These are phyloP conservation scores for Colletotrichum phormii DNA, from an alignment of 2,329 filamentous ascomycete genomes.

Conservation along the genomic window DNA sequence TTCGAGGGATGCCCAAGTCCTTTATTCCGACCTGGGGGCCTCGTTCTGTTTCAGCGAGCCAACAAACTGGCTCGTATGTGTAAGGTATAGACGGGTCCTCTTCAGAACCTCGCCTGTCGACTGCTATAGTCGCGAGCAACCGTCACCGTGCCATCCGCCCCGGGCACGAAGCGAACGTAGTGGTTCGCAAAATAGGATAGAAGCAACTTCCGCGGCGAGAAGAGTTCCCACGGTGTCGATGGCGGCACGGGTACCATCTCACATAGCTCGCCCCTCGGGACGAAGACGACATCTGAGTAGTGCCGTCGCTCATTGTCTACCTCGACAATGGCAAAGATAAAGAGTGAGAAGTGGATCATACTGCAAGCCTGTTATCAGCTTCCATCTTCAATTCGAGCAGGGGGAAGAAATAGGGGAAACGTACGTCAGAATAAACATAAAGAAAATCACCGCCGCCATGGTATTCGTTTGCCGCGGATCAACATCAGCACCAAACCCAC, in stretches of 20 bases:
- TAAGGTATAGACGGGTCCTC: not conserved
- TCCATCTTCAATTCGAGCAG: not conserved
- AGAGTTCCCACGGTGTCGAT: constrained; percentile 32
- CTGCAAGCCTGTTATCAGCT: constrained; percentile 5
- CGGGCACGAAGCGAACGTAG: constrained; percentile 35
- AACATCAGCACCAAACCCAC: not conserved
- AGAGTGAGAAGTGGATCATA: constrained; percentile 34
- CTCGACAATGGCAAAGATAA: constrained; percentile 35
- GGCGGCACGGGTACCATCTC: constrained; percentile 34
- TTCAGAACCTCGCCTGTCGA: constrained; percentile 33
- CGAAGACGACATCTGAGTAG: constrained; percentile 35
- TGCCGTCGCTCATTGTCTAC: constrained; percentile 27
- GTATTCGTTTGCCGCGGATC: not conserved
- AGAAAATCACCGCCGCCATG: constrained; percentile 13
- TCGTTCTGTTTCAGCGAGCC: not conserved
- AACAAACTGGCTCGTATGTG: not conserved
- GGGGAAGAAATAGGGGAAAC: too few relatives aligned
- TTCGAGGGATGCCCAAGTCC: not conserved
- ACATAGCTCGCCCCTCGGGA: constrained; percentile 24
- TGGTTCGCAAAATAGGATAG: constrained; percentile 36
- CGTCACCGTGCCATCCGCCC: constrained; percentile 33
- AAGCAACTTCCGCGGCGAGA: constrained; percentile 24
- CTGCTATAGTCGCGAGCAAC: constrained; percentile 35
- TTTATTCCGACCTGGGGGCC: too few relatives aligned
- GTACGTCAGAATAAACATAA: constrained; percentile 29